These are phyloP conservation scores for Fraxinus latifolia DNA, from an alignment of 305 asterid genomes.

Conservation along the genomic window DNA sequence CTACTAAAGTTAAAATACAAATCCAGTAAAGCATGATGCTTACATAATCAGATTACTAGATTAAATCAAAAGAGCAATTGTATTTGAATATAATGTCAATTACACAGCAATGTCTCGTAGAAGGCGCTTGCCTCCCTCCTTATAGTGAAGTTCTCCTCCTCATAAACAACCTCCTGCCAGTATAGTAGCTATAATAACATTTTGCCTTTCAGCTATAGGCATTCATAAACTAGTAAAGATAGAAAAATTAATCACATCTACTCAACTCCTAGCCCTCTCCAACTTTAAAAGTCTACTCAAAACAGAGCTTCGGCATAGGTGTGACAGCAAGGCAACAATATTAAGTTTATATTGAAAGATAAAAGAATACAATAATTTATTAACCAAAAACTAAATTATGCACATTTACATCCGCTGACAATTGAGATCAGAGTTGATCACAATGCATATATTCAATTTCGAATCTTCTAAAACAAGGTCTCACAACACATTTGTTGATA, in stretches of 20 bases:
- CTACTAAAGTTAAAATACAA: neutral
- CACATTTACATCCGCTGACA: neutral
- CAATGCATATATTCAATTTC: neutral
- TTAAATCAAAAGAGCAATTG: neutral
- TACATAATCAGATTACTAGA: neutral
- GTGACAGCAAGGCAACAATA: neutral
- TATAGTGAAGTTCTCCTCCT: neutral
- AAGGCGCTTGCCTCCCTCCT: neutral
- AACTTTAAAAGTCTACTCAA: neutral
- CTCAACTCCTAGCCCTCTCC: neutral
- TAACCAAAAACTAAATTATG: neutral
- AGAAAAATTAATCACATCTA: neutral
- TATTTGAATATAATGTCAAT: neutral
- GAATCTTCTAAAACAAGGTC: neutral
- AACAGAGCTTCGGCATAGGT: neutral
- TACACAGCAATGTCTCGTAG: neutral
- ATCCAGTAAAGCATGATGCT: neutral
- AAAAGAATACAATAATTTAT: neutral
- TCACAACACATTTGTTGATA: neutral
- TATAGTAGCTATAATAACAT: neutral
- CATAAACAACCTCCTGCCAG: neutral
- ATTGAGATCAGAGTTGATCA: neutral
- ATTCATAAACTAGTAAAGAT: neutral
- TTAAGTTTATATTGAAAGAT: neutral
- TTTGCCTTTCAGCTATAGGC: neutral